Base-by-base conservation (phyloP, 2,329 filamentous ascomycete genomes). In the Scopulariopsis brevicaulis region DNA sequence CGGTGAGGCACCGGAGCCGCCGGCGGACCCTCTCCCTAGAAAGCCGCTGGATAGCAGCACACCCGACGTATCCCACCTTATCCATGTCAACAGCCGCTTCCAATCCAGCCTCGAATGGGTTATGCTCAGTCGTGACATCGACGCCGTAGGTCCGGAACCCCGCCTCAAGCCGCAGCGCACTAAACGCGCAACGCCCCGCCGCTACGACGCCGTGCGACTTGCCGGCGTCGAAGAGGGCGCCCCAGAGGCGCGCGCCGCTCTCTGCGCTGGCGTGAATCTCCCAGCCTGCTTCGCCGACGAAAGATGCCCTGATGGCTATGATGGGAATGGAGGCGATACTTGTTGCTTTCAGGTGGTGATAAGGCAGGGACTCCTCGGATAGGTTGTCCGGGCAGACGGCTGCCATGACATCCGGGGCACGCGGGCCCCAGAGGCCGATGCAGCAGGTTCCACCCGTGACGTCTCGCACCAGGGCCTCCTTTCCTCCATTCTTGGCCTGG, bases 401-500 rank as follows among this genome's bases (percentile, higher is more conserved):
- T 4, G 67, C 63, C 43, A 85, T 73, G 0, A 85, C 76, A 2
- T 82, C 75, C 4, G 73, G 70, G 0, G 82, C 72, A 12, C 70
- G 73, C 52, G 83, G 83, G 0, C 83, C 83, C 81, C 82, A 86
- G 18, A 86, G 77, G 0, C 83, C 83, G 22, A 86, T 73, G 59
- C 78, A 80, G 64, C 82, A 85, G 0, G 81, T 84, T 3, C 74
- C 77, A 1, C 80, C 78, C 0, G 83, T 86, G 52, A 84, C 73
- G 50, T 86, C 83, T 35, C 77, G 76, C 0, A 85, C 78, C 18
- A 79, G 73, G 0, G 75, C 76, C 68, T 72, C 77, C 50, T 72
- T 65, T 4, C 64, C 66, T 1, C 63, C 68, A 0, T 64, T 62
- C 58, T 74, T 69, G 1, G 65, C 69, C 59, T 83, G 80, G 3